These are phyloP conservation scores for Lathyrus aphaca DNA, from an alignment of 306 rosid species.

Conservation along the genomic window DNA sequence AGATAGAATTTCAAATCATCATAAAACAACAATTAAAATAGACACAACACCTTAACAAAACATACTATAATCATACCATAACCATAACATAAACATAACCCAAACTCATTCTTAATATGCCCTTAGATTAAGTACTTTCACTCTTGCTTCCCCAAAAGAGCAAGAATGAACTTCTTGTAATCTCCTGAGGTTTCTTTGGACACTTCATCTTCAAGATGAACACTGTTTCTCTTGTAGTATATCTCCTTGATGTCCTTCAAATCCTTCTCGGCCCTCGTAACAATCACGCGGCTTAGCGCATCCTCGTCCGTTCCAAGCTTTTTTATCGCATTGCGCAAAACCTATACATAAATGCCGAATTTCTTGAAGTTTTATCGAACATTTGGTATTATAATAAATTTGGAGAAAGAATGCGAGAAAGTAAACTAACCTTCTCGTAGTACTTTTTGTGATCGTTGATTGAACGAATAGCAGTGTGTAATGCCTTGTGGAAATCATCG, in stretches of 20 bases:
- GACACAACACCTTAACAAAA: not conserved
- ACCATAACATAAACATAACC: slow-evolving; percentile 12
- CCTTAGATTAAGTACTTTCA: slow-evolving; percentile 31
- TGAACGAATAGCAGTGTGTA: slow-evolving; percentile 65
- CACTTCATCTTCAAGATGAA: slow-evolving; percentile 66
- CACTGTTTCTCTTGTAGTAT: slow-evolving; percentile 81
- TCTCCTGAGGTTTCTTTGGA: slow-evolving; percentile 72
- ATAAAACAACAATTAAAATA: not conserved
- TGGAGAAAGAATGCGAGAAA: slow-evolving; percentile 7
- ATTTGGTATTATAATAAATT: not conserved
- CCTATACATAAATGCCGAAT: slow-evolving; percentile 34
- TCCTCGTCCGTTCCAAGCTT: slow-evolving; percentile 70
- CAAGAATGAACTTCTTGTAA: slow-evolving; percentile 75
- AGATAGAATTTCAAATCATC: slow-evolving; percentile 33
- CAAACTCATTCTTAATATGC: not conserved
- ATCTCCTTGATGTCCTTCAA: slow-evolving; percentile 68
- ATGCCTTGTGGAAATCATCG: slow-evolving; percentile 57
- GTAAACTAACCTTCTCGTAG: slow-evolving; percentile 72
- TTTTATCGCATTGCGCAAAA: slow-evolving; percentile 64
- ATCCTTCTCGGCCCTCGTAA: slow-evolving; percentile 88
- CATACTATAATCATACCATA: not conserved
- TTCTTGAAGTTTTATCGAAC: no score
- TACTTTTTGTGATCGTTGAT: slow-evolving; percentile 75
- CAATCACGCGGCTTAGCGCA: slow-evolving; percentile 68
- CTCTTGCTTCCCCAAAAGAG: slow-evolving; percentile 67